Evolutionary conservation across 352 stramenopile species (phyloP).

Genomic region (Phytophthora ohioensis): DNA sequence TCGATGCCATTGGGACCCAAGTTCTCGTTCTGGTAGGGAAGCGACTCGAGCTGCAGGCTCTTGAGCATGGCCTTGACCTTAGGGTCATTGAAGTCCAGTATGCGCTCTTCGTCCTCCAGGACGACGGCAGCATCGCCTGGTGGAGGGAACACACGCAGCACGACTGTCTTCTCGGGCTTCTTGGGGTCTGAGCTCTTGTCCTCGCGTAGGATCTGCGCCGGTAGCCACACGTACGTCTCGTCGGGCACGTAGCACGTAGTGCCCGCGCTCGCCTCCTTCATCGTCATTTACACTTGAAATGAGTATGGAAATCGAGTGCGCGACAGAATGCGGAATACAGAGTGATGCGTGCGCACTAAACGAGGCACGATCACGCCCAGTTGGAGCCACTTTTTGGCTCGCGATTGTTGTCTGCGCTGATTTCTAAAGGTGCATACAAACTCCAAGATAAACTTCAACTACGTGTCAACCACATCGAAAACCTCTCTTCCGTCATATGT

Average conservation of each 20-base stretch:
- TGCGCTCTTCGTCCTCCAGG: constrained; percentile 53
- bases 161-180: constrained; percentile 62
- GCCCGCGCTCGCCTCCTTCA: constrained; percentile 52
- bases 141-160: constrained; percentile 62
- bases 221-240: constrained; percentile 79
- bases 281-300: constrained; percentile 17
- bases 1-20: constrained; percentile 68
- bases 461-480: constrained; percentile 5
- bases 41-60: constrained; percentile 70
- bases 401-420: constrained; percentile 16
- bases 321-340: constrained; percentile 20
- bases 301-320: not conserved
- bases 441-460: constrained; percentile 40
- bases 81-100: constrained; percentile 81
- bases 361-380: not conserved
- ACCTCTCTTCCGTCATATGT: constrained; percentile 13
- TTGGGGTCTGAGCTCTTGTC: constrained; percentile 59
- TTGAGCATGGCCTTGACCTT: constrained; percentile 69
- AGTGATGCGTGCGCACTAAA: constrained; percentile 22
- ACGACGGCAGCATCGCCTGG: constrained; percentile 22
- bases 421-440: constrained; percentile 33
- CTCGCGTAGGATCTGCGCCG: constrained; percentile 76
- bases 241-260: constrained; percentile 88
- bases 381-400: constrained; percentile 7
- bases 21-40: constrained; percentile 85